Conservation (phyloP, 1,139 yeast species). For the Eremothecium cymbalariae region DNA sequence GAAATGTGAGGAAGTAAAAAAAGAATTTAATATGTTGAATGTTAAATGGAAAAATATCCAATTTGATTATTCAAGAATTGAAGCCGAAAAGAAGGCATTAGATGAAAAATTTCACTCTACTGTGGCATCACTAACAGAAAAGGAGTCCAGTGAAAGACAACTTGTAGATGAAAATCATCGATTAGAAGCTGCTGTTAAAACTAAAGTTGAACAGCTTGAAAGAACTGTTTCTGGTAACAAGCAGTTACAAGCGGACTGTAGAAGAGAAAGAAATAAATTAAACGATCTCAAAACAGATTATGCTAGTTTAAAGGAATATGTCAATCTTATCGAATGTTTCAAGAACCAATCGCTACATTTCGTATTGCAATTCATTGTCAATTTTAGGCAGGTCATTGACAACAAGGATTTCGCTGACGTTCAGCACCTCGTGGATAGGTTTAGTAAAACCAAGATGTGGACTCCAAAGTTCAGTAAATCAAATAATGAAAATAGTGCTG, state of each 20-base stretch:
- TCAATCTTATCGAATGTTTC: slow-evolving; percentile 17
- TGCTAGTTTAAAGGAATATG: slow-evolving; percentile 10
- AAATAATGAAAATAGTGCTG: slow-evolving; percentile 1
- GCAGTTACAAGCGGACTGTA: slow-evolving; percentile 16
- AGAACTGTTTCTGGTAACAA: slow-evolving; percentile 13
- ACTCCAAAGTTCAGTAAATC: slow-evolving; percentile 5
- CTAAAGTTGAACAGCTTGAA: slow-evolving; percentile 10
- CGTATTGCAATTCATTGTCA: slow-evolving; percentile 22
- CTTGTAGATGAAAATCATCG: slow-evolving; percentile 8
- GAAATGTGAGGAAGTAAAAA: slow-evolving; percentile 1
- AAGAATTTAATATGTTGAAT: slow-evolving; percentile 3
- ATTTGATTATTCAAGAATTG: slow-evolving; percentile 12
- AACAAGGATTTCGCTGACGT: slow-evolving; percentile 15
- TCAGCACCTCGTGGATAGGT: slow-evolving; percentile 14
- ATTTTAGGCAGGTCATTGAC: slow-evolving; percentile 17
- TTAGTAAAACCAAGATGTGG: slow-evolving; percentile 11
- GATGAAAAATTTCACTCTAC: slow-evolving; percentile 13
- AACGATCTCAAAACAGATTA: slow-evolving; percentile 16
- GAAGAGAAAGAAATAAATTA: slow-evolving; percentile 20
- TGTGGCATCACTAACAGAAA: slow-evolving; percentile 11
- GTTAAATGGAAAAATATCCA: slow-evolving; percentile 9
- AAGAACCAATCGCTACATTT: slow-evolving; percentile 20
- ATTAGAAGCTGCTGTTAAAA: slow-evolving; percentile 11
- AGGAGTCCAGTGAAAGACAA: slow-evolving; percentile 12
- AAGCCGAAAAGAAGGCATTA: slow-evolving; percentile 13